Evolutionary conservation across 2,329 filamentous ascomycete species (phyloP).

Genomic region (Scedosporium apiospermum): DNA sequence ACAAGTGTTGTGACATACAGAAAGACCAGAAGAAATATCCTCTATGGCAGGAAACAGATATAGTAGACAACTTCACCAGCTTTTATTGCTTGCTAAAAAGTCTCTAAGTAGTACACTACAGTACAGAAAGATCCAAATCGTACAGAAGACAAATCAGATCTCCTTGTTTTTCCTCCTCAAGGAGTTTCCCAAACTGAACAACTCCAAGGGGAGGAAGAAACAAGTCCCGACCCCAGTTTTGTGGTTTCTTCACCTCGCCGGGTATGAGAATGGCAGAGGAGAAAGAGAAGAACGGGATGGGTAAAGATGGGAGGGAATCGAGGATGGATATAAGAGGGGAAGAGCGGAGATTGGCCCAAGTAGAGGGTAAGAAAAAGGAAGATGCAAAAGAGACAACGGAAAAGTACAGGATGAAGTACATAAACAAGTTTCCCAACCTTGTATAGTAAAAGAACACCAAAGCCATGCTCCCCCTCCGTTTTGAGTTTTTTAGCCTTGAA

Average conservation of each 20-base stretch:
- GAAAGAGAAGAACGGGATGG: background rate
- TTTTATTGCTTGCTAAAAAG: background rate
- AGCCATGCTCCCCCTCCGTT: slow-evolving; percentile 1
- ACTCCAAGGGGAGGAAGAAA: background rate
- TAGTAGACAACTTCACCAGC: background rate
- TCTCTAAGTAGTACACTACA: background rate
- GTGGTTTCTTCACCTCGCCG: background rate
- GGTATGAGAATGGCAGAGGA: background rate
- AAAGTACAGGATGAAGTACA: background rate
- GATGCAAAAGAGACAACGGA: background rate
- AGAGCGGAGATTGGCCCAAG: slow-evolving; percentile 5
- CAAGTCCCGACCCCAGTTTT: background rate
- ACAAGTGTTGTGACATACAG: no score
- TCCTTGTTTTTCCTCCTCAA: background rate
- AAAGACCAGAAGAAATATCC: no score
- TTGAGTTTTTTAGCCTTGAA: background rate
- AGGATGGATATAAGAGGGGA: background rate
- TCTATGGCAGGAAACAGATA: background rate
- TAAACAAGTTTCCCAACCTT: background rate
- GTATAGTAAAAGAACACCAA: slow-evolving; percentile 5
- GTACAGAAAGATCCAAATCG: background rate
- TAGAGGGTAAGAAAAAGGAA: background rate
- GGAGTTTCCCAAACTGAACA: background rate
- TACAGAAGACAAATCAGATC: background rate
- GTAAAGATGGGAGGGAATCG: background rate